Evolutionary conservation across 2,329 filamentous ascomycete species (phyloP), one percentile per base, ranked within the genome.

Genomic region (Plenodomus tracheiphilus): DNA sequence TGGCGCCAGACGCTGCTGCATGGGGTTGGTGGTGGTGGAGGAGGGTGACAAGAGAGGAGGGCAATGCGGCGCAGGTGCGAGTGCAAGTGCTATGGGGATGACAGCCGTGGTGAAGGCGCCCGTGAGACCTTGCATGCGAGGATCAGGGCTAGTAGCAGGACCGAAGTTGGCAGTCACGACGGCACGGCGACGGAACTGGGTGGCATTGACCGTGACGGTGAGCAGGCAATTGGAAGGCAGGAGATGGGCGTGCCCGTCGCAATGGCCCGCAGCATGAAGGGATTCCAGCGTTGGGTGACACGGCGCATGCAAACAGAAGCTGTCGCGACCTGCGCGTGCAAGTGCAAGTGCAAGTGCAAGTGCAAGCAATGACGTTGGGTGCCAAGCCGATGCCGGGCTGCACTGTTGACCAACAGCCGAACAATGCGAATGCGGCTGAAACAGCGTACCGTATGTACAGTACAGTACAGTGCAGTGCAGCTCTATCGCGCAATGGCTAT

Each of bases 1-100:
- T 55, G 58, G 38, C 51, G 49, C 49, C 54, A 59, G 60, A 45
- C 49, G 36, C 53, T 53, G 58, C 47, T 57, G 49, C 34, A 43
- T 13, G 41, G 22, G 52, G 41, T 39, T 38, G 53, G 55, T 42
- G 42, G 46, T 54, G 28, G 46, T 37, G 41, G 39, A 39, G 39
- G 37, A 37, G 52, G 41, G 47, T 36, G 51, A 34, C 42, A 43
- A 9, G 16, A 20, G 35, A 37, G 35, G 18, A 17, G 11, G 35
- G 18, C 15, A 20, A 37, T 18, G 38, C 45, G 15, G 44, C 18
- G 17, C 40, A 30, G 15, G 21, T 28, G 40, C 22, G 10, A 25
- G 22, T 25, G 22, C 22, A 25, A 25, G 22, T 25, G 22, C 22
- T 10, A 25, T 5, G 45, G 38, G 35, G 39, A 50, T 41, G 43